A percentile compares a stretch with the other conserved stretches of the same genome.
phyloP scores from a whole-genome alignment of 2,329 filamentous ascomycete genomes.

The Didymellaceae sp. region DNA sequence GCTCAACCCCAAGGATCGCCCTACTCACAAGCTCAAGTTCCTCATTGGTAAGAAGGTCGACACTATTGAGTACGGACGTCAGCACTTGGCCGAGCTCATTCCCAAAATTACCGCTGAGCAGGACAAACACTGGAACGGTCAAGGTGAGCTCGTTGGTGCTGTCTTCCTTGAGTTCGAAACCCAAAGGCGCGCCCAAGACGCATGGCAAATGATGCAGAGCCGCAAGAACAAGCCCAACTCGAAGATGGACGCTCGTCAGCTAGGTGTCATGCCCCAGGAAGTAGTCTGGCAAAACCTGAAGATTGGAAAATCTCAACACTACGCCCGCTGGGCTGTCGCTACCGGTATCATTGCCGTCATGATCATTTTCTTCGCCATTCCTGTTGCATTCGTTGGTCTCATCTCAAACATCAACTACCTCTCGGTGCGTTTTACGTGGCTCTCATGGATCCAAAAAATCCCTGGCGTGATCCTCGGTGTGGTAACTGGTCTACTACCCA shows the following conservation, averaged over 20 bases:
- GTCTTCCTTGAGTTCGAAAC: constrained; percentile 88
- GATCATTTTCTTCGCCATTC: constrained; percentile 56
- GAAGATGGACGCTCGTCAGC: constrained; percentile 49
- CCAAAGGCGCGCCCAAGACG: constrained; percentile 83
- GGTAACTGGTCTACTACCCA: constrained; percentile 55
- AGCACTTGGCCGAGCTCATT: constrained; percentile 74
- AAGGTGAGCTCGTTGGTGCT: constrained; percentile 71
- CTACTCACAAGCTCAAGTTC: constrained; percentile 50
- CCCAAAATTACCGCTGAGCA: constrained; percentile 74
- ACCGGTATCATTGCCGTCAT: constrained; percentile 50
- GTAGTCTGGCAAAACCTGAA: constrained; percentile 56
- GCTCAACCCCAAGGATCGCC: constrained; percentile 49
- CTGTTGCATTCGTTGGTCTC: constrained; percentile 53
- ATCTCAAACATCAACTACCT: constrained; percentile 55
- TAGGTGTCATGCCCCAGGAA: constrained; percentile 54
- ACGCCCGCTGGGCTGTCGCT: constrained; percentile 39
- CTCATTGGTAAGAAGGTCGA: constrained; percentile 59
- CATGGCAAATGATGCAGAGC: constrained; percentile 70
- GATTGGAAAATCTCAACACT: constrained; percentile 44
- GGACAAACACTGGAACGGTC: constrained; percentile 68
- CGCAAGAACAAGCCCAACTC: constrained; percentile 44
- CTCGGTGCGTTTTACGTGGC: constrained; percentile 46
- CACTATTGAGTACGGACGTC: constrained; percentile 84
- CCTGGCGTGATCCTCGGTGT: constrained; percentile 52
- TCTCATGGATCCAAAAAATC: constrained; percentile 53